Percentiles rank a stretch among this genome's conserved stretches.
These are phyloP conservation scores for Dryadomyces quercus-mongolicae DNA, from an alignment of 2,329 filamentous ascomycete species.

Conservation along the genomic window DNA sequence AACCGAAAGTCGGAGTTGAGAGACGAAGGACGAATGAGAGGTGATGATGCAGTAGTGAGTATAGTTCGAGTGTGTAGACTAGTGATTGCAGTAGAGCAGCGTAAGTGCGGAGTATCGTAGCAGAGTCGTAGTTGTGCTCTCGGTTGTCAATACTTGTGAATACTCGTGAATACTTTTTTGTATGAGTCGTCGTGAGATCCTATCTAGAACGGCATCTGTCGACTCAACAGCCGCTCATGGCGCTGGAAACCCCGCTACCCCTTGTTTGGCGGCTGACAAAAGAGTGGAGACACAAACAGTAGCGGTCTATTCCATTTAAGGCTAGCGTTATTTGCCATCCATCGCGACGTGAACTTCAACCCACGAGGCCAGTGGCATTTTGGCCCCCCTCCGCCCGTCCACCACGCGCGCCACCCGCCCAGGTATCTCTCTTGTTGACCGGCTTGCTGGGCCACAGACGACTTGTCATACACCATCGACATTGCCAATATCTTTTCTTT, in stretches of 20 bases:
- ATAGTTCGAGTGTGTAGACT: too few species aligned
- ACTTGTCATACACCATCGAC: neutral
- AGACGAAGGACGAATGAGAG: neutral
- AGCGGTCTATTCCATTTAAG: neutral
- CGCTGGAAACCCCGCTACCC: neutral
- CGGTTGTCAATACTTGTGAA: too few species aligned
- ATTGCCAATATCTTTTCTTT: neutral
- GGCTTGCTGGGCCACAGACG: neutral
- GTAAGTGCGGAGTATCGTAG: too few species aligned
- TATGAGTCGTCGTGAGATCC: too few species aligned
- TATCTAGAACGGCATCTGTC: too few species aligned
- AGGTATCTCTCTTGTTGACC: neutral
- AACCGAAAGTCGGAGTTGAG: neutral
- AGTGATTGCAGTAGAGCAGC: too few species aligned
- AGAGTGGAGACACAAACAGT: conserved; percentile 1
- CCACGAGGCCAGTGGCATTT: conserved; percentile 6
- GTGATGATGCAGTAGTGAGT: neutral
- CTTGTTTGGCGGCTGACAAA: conserved; percentile 12
- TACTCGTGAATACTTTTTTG: too few species aligned
- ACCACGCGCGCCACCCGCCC: conserved; percentile 4
- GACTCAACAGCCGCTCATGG: too few species aligned
- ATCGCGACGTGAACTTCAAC: conserved; percentile 13
- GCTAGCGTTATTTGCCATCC: conserved; percentile 4
- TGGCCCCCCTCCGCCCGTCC: conserved; percentile 2
- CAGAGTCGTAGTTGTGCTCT: too few species aligned